Evolutionary conservation across 768 basidiomycete genomes (phyloP), one percentile per base, ranked within the genome.

Genomic region (Mycena crocata): DNA sequence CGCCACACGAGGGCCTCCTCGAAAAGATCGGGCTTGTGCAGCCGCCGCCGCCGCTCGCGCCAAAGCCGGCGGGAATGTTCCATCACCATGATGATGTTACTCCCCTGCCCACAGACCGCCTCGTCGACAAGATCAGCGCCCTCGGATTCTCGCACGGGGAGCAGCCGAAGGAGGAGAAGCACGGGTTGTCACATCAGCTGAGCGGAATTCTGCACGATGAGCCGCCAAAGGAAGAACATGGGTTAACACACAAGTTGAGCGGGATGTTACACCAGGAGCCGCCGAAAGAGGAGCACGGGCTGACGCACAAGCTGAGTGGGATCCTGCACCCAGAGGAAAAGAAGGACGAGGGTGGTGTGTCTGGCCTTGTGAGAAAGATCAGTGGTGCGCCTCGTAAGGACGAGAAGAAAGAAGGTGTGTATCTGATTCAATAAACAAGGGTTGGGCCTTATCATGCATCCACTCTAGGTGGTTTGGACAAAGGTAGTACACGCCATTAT

Each of bases 251-350:
- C 14, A 46, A 45, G 57, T 24, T 65, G 48, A 65, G 64, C 40
- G 64, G 64, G 32, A 35, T 52, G 4, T 35, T 65, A 5, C 31
- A 30, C 32, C 24, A n/a, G 26, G 58, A 46, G 24, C 34, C n/a
- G 35, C 30, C 34, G 35, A 48, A 61, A 45, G 45, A 55, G 46
- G 56, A 65, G 26, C 64, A 65, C 26, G 57, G 64, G 31, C 57
- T 65, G 23, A 32, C 7, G 44, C 64, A 66, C 14, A 46, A 45
- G 57, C 31, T 65, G 48, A 65, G 64, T 32, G 64, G 64, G 32
- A 35, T 52, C 1, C 31, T 65, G 9, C 31, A 30, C 32, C 24
- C 21, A 9, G 57, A 65, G 49, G 51, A 54, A 32, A 54, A 49
- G 51, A 44, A 50, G n/a, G 54, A 66, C 14, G 63, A 49, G 46